Evolutionary conservation across 176 grass and related monocot genomes (phyloP).

Genomic region (Raddia guianensis): DNA sequence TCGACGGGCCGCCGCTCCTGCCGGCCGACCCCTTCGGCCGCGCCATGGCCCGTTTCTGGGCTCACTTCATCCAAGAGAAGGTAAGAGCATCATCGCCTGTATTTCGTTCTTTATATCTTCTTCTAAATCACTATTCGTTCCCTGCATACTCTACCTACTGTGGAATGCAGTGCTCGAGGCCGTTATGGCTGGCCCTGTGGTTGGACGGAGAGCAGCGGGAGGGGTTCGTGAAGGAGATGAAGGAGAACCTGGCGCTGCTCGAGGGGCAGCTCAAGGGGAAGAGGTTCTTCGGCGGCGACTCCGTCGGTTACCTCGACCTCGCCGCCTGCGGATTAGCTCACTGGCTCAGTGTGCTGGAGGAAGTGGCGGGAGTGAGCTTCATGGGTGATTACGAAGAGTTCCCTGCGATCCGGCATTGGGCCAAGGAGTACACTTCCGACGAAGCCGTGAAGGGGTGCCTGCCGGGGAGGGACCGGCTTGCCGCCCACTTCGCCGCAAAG

Average conservation of each 20-base stretch:
- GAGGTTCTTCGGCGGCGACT: slow-evolving; percentile 60
- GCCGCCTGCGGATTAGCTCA: slow-evolving; percentile 26
- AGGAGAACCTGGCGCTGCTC: slow-evolving; percentile 38
- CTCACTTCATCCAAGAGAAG: slow-evolving; percentile 37
- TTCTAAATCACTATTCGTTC: too few species aligned
- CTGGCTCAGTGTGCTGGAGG: slow-evolving; percentile 42
- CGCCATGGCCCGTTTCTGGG: slow-evolving; percentile 50
- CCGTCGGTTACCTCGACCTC: slow-evolving; percentile 51
- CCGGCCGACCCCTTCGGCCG: slow-evolving; percentile 38
- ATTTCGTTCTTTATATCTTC: too few species aligned
- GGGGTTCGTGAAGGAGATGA: slow-evolving; percentile 37
- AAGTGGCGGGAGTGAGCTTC: slow-evolving; percentile 45
- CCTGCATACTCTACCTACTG: too few species aligned
- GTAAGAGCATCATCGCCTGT: not conserved
- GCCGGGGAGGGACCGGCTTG: slow-evolving; percentile 35
- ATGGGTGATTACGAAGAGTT: slow-evolving; percentile 28
- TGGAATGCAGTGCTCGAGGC: slow-evolving; percentile 24
- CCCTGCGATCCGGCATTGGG: slow-evolving; percentile 50
- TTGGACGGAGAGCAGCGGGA: slow-evolving; percentile 39
- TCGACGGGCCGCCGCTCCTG: slow-evolving; percentile 2
- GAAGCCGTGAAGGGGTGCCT: slow-evolving; percentile 50
- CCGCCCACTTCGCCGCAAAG: slow-evolving; percentile 24
- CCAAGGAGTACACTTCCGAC: slow-evolving; percentile 24
- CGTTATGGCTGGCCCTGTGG: slow-evolving; percentile 48
- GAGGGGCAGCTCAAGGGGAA: slow-evolving; percentile 50